Evolutionary conservation across 805 yeast genomes (phyloP).

Genomic region (Kodamaea leandrae): DNA sequence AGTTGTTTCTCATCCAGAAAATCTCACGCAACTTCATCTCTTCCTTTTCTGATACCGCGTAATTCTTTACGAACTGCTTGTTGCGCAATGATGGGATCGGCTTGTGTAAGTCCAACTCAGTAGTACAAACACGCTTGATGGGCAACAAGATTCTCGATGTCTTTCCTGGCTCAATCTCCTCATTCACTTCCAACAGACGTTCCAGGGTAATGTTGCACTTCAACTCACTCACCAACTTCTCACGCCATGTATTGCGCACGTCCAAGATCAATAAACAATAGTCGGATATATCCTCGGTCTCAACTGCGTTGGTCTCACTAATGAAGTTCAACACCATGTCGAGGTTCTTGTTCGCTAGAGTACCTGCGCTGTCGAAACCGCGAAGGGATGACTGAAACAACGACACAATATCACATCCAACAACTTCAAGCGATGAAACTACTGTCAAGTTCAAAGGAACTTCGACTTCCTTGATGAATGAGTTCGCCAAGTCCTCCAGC

Average conservation of each 20-base stretch:
- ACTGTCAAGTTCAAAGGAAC: constrained; percentile 72
- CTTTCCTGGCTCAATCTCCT: constrained; percentile 26
- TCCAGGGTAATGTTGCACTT: constrained; percentile 28
- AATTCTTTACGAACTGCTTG: constrained; percentile 66
- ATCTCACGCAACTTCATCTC: constrained; percentile 53
- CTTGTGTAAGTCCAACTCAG: constrained; percentile 40
- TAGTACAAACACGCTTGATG: constrained; percentile 50
- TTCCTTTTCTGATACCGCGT: constrained; percentile 53
- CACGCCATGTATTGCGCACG: constrained; percentile 77
- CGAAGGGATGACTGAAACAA: constrained; percentile 31
- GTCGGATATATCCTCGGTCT: constrained; percentile 38
- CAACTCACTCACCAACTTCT: constrained; percentile 37
- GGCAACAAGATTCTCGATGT: constrained; percentile 67
- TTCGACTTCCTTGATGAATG: constrained; percentile 52
- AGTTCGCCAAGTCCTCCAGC: constrained; percentile 15
- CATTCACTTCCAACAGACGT: constrained; percentile 27
- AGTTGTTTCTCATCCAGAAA: constrained; percentile 78
- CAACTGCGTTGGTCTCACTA: constrained; percentile 19
- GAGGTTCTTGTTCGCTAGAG: constrained; percentile 16
- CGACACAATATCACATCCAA: constrained; percentile 74
- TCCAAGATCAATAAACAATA: constrained; percentile 71
- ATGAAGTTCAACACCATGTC: constrained; percentile 30
- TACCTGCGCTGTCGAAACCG: constrained; percentile 13
- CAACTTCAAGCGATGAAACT: constrained; percentile 68
- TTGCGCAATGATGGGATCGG: constrained; percentile 70